Conservation (phyloP, 2,329 filamentous ascomycete genomes). For the Penicillium crustosum region DNA sequence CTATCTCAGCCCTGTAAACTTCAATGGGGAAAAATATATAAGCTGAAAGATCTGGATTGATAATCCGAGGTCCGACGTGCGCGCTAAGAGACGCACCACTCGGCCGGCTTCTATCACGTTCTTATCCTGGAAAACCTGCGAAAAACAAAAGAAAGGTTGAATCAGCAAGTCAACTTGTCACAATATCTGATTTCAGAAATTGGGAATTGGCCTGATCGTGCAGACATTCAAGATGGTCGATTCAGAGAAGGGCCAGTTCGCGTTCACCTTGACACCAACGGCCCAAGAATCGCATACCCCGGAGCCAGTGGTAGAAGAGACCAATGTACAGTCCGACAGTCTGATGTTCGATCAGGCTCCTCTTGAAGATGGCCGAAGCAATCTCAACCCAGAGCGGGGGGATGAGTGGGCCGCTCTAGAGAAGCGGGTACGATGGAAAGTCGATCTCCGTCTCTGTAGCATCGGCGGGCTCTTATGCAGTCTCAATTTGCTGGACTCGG, state of each 20-base stretch:
- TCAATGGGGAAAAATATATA: neutral
- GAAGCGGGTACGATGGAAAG: constrained; percentile 58
- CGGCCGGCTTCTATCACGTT: constrained; percentile 5
- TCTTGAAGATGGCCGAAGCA: neutral
- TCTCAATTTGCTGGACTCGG: constrained; percentile 68
- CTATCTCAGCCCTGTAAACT: neutral
- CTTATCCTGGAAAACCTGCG: neutral
- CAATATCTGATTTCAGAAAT: neutral
- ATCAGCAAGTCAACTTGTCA: neutral
- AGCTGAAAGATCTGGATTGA: neutral
- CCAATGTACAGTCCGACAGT: neutral
- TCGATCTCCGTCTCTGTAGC: constrained; percentile 67
- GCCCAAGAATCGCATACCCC: neutral
- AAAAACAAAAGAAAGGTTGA: neutral
- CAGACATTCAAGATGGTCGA: neutral
- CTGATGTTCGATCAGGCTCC: neutral
- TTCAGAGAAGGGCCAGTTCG: neutral
- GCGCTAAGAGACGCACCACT: neutral
- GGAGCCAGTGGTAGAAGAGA: neutral
- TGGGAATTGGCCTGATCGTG: neutral
- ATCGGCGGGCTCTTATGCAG: constrained; percentile 71
- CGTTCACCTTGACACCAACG: neutral
- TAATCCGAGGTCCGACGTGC: constrained; percentile 2
- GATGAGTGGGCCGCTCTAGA: constrained; percentile 37
- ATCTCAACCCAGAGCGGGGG: neutral